phyloP scores from a whole-genome alignment of 2,329 filamentous ascomycete species.

The Westerdykella sp. region DNA sequence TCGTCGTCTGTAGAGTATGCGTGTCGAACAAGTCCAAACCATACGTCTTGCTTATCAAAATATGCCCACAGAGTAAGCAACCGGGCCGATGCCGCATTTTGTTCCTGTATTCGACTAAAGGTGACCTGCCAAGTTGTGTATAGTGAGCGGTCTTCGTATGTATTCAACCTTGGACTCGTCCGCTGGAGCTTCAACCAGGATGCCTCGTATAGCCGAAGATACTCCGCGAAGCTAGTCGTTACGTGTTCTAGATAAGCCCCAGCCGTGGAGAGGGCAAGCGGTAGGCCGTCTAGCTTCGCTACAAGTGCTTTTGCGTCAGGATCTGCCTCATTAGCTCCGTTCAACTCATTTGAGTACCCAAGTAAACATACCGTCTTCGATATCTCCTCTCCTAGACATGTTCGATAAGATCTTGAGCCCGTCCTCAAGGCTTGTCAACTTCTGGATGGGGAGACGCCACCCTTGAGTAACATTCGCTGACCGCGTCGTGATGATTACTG shows the following conservation, averaged over 20 bases:
- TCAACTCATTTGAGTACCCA: slow-evolving; percentile 1
- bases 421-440: slow-evolving; percentile 8
- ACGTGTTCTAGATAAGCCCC: slow-evolving; percentile 13
- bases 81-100: slow-evolving; percentile 10
- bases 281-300: slow-evolving; percentile 11
- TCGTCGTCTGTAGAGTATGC: slow-evolving; percentile 4
- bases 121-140: slow-evolving; percentile 14
- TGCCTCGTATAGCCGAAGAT: slow-evolving; percentile 32
- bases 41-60: slow-evolving; percentile 39
- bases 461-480: slow-evolving; percentile 8
- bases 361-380: slow-evolving; percentile 8
- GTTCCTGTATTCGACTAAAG: slow-evolving; percentile 9
- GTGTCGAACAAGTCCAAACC: slow-evolving; percentile 39
- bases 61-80: slow-evolving; percentile 14
- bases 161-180: slow-evolving; percentile 9
- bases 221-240: slow-evolving; percentile 10
- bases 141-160: slow-evolving; percentile 18
- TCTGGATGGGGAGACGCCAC: slow-evolving; percentile 8
- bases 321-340: slow-evolving; percentile 18
- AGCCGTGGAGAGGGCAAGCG: slow-evolving; percentile 11
- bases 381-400: slow-evolving; percentile 7
- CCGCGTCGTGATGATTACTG: slow-evolving; percentile 11
- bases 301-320: slow-evolving; percentile 20
- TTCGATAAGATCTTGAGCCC: slow-evolving; percentile 11
- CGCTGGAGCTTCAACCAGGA: slow-evolving; percentile 16